Conservation (phyloP, 768 basidiomycete species). For the Leucocoprinus birnbaumii region DNA sequence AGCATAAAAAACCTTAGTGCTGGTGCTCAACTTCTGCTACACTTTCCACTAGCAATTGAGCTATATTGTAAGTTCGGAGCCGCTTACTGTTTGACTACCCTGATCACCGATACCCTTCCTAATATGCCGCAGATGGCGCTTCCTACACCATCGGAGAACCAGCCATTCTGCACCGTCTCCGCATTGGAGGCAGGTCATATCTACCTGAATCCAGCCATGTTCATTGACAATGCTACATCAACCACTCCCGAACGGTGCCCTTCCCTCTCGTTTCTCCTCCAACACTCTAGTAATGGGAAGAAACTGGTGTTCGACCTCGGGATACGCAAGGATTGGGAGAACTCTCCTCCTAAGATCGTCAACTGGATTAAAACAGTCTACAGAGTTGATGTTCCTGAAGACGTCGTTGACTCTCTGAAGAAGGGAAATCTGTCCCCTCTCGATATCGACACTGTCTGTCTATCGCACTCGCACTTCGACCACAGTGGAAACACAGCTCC, state of each 20-base stretch:
- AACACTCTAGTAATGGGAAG: conserved; percentile 37
- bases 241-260: conserved; percentile 31
- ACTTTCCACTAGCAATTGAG: too few relatives aligned
- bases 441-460: conserved; percentile 40
- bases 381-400: conserved; percentile 28
- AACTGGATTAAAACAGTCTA: conserved; percentile 23
- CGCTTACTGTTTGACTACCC: not conserved
- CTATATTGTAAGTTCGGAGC: too few relatives aligned
- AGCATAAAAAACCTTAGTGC: too few relatives aligned
- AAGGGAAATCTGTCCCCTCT: conserved; percentile 45
- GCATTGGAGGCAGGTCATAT: conserved; percentile 52
- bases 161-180: conserved; percentile 53
- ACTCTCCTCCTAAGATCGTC: conserved; percentile 31
- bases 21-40: too few relatives aligned
- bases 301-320: conserved; percentile 57
- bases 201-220: conserved; percentile 30
- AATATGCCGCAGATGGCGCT: conserved; percentile 22
- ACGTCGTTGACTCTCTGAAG: conserved; percentile 43
- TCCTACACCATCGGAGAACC: conserved; percentile 36
- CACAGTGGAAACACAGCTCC: conserved; percentile 44
- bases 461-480: conserved; percentile 58
- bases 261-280: conserved; percentile 49
- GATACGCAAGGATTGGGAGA: conserved; percentile 43
- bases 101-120: not conserved
- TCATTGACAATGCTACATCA: conserved; percentile 32